phyloP scores from a whole-genome alignment of 2,329 filamentous ascomycete genomes.

The Trichoderma polysporum region DNA sequence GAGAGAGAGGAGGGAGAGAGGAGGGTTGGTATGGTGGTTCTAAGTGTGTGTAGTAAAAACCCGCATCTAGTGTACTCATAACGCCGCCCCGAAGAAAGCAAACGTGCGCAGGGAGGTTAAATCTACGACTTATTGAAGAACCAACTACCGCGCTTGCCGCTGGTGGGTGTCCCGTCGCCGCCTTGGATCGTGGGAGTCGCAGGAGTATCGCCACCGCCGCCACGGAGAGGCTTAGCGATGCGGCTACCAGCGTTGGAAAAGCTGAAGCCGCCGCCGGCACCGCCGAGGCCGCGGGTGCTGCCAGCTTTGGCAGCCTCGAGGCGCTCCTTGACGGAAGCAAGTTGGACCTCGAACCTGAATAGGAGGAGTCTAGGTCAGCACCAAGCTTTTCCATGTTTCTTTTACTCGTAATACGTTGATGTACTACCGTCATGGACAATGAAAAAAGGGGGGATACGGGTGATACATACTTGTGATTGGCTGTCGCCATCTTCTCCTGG shows the following conservation, averaged over 20 bases:
- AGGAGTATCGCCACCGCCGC: slow-evolving; percentile 51
- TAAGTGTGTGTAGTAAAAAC: neutral
- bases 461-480: slow-evolving; percentile 84
- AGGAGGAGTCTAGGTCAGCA: slow-evolving; percentile 18
- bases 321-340: slow-evolving; percentile 95
- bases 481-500: slow-evolving; percentile 95
- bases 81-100: slow-evolving; percentile 27
- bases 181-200: slow-evolving; percentile 57
- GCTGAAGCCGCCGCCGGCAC: slow-evolving; percentile 68
- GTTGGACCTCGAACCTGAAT: slow-evolving; percentile 88
- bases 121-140: slow-evolving; percentile 65
- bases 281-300: slow-evolving; percentile 78
- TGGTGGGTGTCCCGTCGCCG: slow-evolving; percentile 55
- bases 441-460: neutral
- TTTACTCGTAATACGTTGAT: slow-evolving; percentile 24
- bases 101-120: slow-evolving; percentile 15
- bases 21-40: slow-evolving; percentile 24
- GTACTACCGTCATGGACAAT: slow-evolving; percentile 26
- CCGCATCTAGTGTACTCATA: slow-evolving; percentile 25
- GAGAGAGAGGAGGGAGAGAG: neutral
- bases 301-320: slow-evolving; percentile 93
- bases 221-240: slow-evolving; percentile 68
- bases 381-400: slow-evolving; percentile 6
- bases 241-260: slow-evolving; percentile 64
- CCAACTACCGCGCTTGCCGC: slow-evolving; percentile 69